Evolutionary conservation across 2,329 filamentous ascomycete genomes (phyloP).

Genomic region (Aspergillus eucalypticola): DNA sequence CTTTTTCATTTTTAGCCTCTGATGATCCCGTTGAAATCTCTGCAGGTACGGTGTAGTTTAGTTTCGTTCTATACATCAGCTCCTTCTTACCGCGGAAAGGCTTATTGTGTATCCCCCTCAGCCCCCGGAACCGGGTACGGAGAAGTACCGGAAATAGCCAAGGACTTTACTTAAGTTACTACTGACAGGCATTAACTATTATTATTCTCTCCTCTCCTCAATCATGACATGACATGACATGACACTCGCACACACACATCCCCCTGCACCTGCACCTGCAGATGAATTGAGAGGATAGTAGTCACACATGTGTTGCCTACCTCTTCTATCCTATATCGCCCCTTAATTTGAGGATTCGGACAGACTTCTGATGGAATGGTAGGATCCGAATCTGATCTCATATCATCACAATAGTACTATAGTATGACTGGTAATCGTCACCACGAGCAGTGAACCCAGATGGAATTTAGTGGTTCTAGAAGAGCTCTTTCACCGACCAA

Average conservation of each 20-base stretch:
- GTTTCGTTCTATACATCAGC: not conserved
- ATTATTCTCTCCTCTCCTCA: no score
- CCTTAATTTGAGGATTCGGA: not conserved
- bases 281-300: not conserved
- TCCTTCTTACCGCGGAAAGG: not conserved
- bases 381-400: not conserved
- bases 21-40: not conserved
- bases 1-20: not conserved
- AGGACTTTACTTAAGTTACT: no score
- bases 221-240: not conserved
- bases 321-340: not conserved
- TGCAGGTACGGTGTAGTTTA: constrained; percentile 13
- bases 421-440: constrained; percentile 12
- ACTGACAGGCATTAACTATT: no score
- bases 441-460: not conserved
- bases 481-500: not conserved
- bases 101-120: not conserved
- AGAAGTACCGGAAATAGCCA: not conserved
- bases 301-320: constrained; percentile 11
- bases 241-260: not conserved
- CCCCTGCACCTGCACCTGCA: constrained; percentile 11
- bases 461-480: not conserved
- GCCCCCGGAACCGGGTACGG: not conserved
- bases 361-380: not conserved
- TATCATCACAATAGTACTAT: not conserved